These are phyloP conservation scores for Whalleya microplaca DNA, from an alignment of 2,329 filamentous ascomycete species.

Conservation along the genomic window DNA sequence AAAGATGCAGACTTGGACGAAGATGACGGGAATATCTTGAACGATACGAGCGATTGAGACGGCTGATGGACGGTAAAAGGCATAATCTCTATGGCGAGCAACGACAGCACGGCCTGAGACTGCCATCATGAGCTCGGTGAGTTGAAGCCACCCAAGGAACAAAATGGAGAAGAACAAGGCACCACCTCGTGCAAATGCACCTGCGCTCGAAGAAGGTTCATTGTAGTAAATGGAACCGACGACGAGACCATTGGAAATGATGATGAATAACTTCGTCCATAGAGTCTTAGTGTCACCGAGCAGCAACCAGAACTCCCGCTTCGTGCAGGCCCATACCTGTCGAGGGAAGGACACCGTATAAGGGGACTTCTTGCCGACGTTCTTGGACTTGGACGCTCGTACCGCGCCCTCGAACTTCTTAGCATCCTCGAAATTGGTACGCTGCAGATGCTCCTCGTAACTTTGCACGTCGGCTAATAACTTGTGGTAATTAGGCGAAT, in stretches of 20 bases:
- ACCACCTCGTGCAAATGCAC: conserved; percentile 62
- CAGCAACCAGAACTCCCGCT: conserved; percentile 79
- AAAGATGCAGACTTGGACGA: conserved; percentile 68
- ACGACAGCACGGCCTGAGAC: conserved; percentile 70
- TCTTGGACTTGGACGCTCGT: conserved; percentile 68
- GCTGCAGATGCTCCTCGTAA: conserved; percentile 47
- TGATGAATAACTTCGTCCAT: conserved; percentile 79
- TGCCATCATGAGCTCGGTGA: conserved; percentile 78
- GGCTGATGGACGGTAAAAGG: conserved; percentile 58
- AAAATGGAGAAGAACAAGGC: conserved; percentile 55
- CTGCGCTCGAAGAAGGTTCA: conserved; percentile 58
- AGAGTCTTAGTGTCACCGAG: conserved; percentile 75
- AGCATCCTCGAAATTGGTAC: conserved; percentile 63
- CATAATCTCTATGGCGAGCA: conserved; percentile 50
- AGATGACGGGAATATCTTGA: conserved; percentile 63
- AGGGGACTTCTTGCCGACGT: conserved; percentile 68
- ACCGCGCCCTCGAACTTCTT: conserved; percentile 69
- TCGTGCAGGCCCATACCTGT: conserved; percentile 71
- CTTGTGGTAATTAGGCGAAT: conserved; percentile 63
- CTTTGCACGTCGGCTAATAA: conserved; percentile 63
- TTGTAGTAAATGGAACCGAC: conserved; percentile 81
- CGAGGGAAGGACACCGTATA: conserved; percentile 77
- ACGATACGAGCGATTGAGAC: conserved; percentile 61
- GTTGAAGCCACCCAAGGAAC: conserved; percentile 67
- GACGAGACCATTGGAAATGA: conserved; percentile 73